Conservation (phyloP, 805 yeast species). For the Lachancea thermotolerans region DNA sequence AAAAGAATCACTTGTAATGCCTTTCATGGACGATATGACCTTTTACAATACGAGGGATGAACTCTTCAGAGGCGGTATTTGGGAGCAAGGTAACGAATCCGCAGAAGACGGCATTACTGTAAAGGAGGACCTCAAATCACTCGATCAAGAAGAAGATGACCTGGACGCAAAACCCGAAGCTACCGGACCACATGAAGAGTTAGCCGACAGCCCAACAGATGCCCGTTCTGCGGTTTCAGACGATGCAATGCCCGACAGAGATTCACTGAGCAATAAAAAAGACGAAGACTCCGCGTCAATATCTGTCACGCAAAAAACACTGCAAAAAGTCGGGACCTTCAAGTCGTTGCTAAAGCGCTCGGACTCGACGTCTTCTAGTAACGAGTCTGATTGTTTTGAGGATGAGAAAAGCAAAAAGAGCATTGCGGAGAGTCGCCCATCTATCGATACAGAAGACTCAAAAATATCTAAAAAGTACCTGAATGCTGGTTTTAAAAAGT, state of each 20-base stretch:
- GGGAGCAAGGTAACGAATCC: slow-evolving; percentile 41
- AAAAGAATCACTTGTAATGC: slow-evolving; percentile 71
- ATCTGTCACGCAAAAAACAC: slow-evolving; percentile 14
- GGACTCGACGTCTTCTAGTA: slow-evolving; percentile 17
- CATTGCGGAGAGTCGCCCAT: not conserved
- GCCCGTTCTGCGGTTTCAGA: not conserved
- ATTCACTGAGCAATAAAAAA: not conserved
- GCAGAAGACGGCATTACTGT: slow-evolving; percentile 4
- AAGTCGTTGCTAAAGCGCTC: slow-evolving; percentile 13
- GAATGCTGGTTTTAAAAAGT: slow-evolving; percentile 44
- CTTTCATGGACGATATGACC: slow-evolving; percentile 82
- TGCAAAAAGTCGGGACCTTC: slow-evolving; percentile 16
- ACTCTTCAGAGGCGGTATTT: slow-evolving; percentile 85
- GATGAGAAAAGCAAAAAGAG: not conserved
- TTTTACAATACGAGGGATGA: slow-evolving; percentile 62
- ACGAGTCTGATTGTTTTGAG: slow-evolving; percentile 24
- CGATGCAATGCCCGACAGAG: not conserved
- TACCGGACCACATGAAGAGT: not conserved
- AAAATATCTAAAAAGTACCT: slow-evolving; percentile 33
- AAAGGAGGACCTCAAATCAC: not conserved
- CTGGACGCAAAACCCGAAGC: not conserved
- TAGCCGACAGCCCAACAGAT: not conserved
- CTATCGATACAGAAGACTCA: slow-evolving; percentile 2
- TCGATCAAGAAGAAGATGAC: no score
- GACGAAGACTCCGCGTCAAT: not conserved